Conservation (phyloP, 1,284 basidiomycete species). For the Cryptococcus jaspeensis region DNA sequence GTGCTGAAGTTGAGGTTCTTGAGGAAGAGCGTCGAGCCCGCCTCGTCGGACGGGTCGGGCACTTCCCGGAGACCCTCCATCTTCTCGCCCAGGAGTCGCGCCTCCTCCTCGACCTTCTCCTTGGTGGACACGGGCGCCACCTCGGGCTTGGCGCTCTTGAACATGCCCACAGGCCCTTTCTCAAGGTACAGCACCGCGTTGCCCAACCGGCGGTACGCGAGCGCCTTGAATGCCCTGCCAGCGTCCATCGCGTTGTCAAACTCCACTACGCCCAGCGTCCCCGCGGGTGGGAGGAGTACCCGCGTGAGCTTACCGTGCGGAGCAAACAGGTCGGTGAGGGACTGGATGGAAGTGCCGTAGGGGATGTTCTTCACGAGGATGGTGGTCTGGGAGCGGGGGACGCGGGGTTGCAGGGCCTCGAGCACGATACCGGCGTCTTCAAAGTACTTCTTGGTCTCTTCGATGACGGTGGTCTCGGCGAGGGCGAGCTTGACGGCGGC, state of each 20-base stretch:
- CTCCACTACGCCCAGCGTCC: slow-evolving; percentile 91
- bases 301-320: slow-evolving; percentile 72
- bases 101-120: slow-evolving; percentile 38
- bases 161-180: slow-evolving; percentile 83
- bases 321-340: slow-evolving; percentile 76
- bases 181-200: slow-evolving; percentile 90
- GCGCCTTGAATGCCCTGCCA: slow-evolving; percentile 69
- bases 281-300: slow-evolving; percentile 84
- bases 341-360: slow-evolving; percentile 74
- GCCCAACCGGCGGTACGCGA: slow-evolving; percentile 85
- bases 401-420: slow-evolving; percentile 53
- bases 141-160: slow-evolving; percentile 52
- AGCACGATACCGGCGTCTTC: slow-evolving; percentile 60
- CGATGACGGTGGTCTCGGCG: slow-evolving; percentile 93
- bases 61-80: slow-evolving; percentile 43
- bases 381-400: slow-evolving; percentile 68
- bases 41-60: slow-evolving; percentile 57
- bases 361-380: slow-evolving; percentile 97
- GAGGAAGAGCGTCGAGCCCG: slow-evolving; percentile 84
- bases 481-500: slow-evolving; percentile 91
- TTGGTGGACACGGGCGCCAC: not conserved
- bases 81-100: not conserved
- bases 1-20: slow-evolving; percentile 93
- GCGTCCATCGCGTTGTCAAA: slow-evolving; percentile 72
- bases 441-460: slow-evolving; percentile 88